phyloP scores from a whole-genome alignment of 2,329 filamentous ascomycete genomes.

The Trichoderma pleuroti region DNA sequence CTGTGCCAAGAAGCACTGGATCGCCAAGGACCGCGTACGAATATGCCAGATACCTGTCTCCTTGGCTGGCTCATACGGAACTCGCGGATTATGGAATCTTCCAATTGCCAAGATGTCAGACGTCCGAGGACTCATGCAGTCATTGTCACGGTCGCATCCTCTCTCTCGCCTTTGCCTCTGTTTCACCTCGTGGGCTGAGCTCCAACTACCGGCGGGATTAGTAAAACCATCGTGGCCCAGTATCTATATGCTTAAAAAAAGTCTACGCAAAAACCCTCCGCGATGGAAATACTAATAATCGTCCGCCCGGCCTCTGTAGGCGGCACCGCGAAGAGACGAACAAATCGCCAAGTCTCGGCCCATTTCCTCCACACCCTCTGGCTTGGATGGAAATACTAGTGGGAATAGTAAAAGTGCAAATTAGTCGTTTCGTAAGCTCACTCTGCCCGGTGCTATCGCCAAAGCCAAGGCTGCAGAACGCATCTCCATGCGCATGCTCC shows the following conservation, averaged over 20 bases:
- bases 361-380: neutral
- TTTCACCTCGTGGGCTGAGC: neutral
- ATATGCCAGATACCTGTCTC: neutral
- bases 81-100: neutral
- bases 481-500: neutral
- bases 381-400: neutral
- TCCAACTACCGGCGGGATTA: neutral
- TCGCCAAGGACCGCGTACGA: neutral
- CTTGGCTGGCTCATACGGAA: neutral
- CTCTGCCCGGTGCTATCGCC: neutral
- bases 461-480: constrained; percentile 1
- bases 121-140: neutral
- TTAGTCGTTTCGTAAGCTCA: neutral
- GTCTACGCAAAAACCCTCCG: neutral
- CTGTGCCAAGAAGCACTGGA: neutral
- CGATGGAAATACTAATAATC: neutral
- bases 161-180: neutral
- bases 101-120: neutral
- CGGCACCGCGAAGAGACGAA: neutral
- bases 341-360: neutral
- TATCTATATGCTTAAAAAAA: neutral
- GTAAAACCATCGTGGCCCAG: neutral
- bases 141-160: neutral
- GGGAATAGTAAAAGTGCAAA: neutral
- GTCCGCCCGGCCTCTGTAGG: neutral